A percentile compares a stretch with the other conserved stretches of the same genome.
phyloP scores from a whole-genome alignment of 495 filamentous ascomycete species.

The Hyaloscypha finlandica region DNA sequence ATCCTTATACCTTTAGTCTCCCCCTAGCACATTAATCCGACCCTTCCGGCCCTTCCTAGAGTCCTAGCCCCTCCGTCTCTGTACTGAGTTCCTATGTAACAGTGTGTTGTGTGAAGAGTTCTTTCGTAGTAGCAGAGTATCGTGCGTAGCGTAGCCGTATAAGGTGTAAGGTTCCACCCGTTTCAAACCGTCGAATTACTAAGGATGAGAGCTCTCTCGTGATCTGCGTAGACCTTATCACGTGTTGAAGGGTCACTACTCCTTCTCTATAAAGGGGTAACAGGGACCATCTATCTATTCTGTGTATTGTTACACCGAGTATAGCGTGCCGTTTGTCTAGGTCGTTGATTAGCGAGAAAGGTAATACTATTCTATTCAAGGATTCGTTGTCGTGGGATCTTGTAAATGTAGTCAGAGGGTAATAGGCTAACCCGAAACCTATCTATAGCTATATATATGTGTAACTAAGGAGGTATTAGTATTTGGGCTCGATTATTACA shows the following conservation, averaged over 20 bases:
- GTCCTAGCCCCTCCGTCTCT: constrained; percentile 1
- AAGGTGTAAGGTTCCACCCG: constrained; percentile 1
- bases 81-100: constrained; percentile 12
- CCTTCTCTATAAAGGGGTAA: constrained; percentile 10
- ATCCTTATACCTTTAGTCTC: constrained; percentile 16
- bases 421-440: neutral
- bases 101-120: constrained; percentile 13
- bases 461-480: neutral
- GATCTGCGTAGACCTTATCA: neutral
- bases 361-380: neutral
- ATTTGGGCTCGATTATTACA: neutral
- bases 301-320: constrained; percentile 14
- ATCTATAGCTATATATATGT: neutral
- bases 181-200: constrained; percentile 2
- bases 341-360: constrained; percentile 1
- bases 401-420: neutral
- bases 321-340: constrained; percentile 8
- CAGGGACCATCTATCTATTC: constrained; percentile 15
- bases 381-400: neutral
- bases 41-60: neutral
- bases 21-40: neutral
- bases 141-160: neutral
- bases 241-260: constrained; percentile 10
- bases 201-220: constrained; percentile 1
- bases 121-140: neutral